These are phyloP conservation scores for Debaryomyces coudertii DNA, from an alignment of 1,139 yeast species.

Conservation along the genomic window DNA sequence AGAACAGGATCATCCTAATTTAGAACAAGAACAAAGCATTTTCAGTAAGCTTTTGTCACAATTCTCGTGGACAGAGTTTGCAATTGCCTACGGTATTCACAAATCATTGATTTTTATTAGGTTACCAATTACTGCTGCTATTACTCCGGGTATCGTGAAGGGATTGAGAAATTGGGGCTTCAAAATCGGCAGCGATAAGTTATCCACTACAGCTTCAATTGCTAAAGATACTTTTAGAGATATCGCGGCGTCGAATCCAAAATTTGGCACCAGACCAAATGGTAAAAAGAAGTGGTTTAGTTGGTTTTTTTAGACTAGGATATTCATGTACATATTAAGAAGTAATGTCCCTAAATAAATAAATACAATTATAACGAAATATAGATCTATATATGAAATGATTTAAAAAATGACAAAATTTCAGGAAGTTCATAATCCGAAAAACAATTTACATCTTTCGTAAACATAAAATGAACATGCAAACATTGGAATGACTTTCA, in stretches of 20 bases:
- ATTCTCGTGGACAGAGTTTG: constrained; percentile 67
- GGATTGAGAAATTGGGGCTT: constrained; percentile 77
- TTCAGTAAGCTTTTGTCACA: constrained; percentile 43
- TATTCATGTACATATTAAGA: constrained; percentile 11
- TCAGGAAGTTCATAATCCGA: constrained; percentile 52
- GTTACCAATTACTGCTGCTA: constrained; percentile 88
- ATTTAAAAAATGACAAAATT: constrained; percentile 7
- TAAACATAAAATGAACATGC: constrained; percentile 95
- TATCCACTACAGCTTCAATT: constrained; percentile 38
- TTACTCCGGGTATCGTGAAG: constrained; percentile 80
- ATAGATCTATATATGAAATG: constrained; percentile 7
- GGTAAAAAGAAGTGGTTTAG: constrained; percentile 61
- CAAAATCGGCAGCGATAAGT: constrained; percentile 61
- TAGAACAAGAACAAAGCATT: constrained; percentile 23
- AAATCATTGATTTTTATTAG: constrained; percentile 81
- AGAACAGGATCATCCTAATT: constrained; percentile 14
- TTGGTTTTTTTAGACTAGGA: constrained; percentile 50
- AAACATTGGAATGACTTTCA: constrained; percentile 95
- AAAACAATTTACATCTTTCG: constrained; percentile 73
- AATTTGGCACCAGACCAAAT: constrained; percentile 57
- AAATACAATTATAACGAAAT: neutral
- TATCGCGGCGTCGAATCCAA: constrained; percentile 42
- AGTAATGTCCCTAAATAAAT: constrained; percentile 5
- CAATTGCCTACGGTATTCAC: constrained; percentile 92
- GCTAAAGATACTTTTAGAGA: constrained; percentile 42